phyloP scores from a whole-genome alignment of 148 eudicot species.

The Diospyros lotus region DNA sequence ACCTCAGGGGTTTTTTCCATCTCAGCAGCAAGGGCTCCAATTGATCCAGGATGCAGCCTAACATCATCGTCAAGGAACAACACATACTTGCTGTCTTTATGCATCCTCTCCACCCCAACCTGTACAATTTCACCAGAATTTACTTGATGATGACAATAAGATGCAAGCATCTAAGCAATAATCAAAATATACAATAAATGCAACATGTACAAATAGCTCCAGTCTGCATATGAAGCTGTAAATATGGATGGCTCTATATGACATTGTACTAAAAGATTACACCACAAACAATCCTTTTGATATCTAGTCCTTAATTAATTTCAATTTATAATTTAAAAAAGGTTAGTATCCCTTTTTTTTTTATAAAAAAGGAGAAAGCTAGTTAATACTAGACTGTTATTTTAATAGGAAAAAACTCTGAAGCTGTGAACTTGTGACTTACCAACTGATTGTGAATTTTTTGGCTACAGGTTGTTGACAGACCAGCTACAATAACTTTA shows the following conservation, averaged over 20 bases:
- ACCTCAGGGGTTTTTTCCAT: constrained; percentile 96
- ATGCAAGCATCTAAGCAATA: background rate
- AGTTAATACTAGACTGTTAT: background rate
- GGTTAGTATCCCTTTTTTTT: too few species aligned
- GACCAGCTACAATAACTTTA: constrained; percentile 78
- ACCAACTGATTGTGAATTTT: constrained; percentile 99
- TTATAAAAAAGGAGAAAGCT: background rate
- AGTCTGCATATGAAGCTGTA: background rate
- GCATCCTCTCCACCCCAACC: constrained; percentile 95
- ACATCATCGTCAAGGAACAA: constrained; percentile 96
- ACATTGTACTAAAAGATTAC: too few species aligned
- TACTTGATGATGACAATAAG: constrained; percentile 4
- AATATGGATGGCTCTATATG: too few species aligned
- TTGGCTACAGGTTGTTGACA: constrained; percentile 96
- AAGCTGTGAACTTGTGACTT: constrained; percentile 16
- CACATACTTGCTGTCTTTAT: constrained; percentile 91
- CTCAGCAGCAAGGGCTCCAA: constrained; percentile 94
- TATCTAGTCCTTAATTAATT: too few species aligned
- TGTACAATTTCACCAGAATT: constrained; percentile 22
- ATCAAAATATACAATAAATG: background rate
- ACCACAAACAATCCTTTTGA: too few species aligned
- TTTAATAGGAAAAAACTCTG: background rate
- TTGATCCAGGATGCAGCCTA: constrained; percentile 94
- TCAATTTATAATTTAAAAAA: too few species aligned
- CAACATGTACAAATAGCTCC: background rate